These are phyloP conservation scores for Takakia lepidozioides DNA, from an alignment of 225 moss, liverwort and hornwort species.

Conservation along the genomic window DNA sequence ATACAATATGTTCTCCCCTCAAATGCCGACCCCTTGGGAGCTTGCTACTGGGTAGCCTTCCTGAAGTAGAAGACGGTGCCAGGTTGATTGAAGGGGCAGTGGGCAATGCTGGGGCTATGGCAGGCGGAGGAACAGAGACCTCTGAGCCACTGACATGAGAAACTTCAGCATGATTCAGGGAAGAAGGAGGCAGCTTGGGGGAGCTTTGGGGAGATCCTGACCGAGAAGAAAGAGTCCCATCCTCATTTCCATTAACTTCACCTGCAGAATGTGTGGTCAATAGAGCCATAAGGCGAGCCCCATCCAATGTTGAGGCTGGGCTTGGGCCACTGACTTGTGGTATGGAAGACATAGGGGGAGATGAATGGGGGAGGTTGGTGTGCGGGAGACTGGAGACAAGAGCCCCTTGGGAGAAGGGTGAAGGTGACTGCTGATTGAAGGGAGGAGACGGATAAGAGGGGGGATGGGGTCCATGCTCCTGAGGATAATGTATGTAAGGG, in stretches of 20 bases:
- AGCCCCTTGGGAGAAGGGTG: conserved; percentile 26
- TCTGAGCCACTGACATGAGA: conserved; percentile 39
- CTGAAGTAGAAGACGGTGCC: conserved; percentile 32
- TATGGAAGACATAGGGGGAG: conserved; percentile 33
- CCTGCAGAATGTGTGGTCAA: conserved; percentile 68
- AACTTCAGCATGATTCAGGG: conserved; percentile 21
- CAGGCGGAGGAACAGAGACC: conserved; percentile 71
- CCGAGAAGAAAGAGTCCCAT: conserved; percentile 50
- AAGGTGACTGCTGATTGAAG: conserved; percentile 49
- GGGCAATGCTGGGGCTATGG: conserved; percentile 68
- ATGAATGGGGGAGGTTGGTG: conserved; percentile 49
- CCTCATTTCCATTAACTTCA: conserved; percentile 52
- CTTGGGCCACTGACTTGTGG: conserved; percentile 39
- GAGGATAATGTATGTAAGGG: conserved; percentile 64
- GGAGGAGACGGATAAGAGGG: conserved; percentile 62
- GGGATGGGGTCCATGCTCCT: conserved; percentile 74
- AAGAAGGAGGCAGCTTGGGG: conserved; percentile 42
- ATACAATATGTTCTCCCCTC: conserved; percentile 55
- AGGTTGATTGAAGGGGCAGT: conserved; percentile 72
- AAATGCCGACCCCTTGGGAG: conserved; percentile 58
- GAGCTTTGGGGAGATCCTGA: conserved; percentile 46
- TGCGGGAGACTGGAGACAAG: conserved; percentile 55
- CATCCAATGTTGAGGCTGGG: conserved; percentile 70
- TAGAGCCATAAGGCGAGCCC: conserved; percentile 86
- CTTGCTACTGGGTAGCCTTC: conserved; percentile 48